Percentiles rank a stretch among this genome's conserved stretches.
These are phyloP conservation scores for Colletotrichum orbiculare DNA, from an alignment of 2,329 filamentous ascomycete genomes.

Conservation along the genomic window DNA sequence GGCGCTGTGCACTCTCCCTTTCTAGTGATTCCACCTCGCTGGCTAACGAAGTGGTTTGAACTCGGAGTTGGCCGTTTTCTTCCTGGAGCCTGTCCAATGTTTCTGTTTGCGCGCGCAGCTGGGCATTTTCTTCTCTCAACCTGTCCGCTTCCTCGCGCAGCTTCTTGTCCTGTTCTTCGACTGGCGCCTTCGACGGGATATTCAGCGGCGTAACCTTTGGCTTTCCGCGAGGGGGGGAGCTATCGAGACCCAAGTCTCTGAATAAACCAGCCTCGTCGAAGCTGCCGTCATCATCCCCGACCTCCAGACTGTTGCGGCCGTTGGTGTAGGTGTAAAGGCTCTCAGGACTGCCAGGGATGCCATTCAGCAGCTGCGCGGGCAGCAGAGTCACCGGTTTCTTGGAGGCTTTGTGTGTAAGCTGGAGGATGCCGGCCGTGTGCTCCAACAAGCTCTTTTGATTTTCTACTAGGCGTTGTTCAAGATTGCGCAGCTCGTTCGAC, in stretches of 20 bases:
- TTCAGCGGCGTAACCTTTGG: conserved; percentile 60
- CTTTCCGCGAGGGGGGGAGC: conserved; percentile 43
- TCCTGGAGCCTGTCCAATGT: conserved; percentile 44
- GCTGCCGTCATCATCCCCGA: conserved; percentile 65
- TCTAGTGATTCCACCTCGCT: conserved; percentile 51
- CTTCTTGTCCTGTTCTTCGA: conserved; percentile 63
- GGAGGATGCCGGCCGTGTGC: conserved; percentile 92
- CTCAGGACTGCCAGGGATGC: conserved; percentile 79
- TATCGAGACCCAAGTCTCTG: conserved; percentile 66
- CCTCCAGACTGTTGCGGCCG: conserved; percentile 68
- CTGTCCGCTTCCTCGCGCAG: conserved; percentile 60
- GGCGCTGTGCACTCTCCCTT: conserved; percentile 49
- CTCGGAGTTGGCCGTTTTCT: conserved; percentile 45
- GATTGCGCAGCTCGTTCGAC: conserved; percentile 79
- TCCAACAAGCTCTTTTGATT: conserved; percentile 82
- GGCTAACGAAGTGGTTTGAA: conserved; percentile 47
- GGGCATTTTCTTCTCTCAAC: conserved; percentile 59
- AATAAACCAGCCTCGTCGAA: conserved; percentile 86
- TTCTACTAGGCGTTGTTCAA: conserved; percentile 81
- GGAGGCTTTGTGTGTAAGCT: conserved; percentile 86
- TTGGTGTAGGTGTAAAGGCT: conserved; percentile 78
- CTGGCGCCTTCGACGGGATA: conserved; percentile 68
- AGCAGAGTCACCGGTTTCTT: conserved; percentile 59
- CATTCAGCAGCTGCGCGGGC: conserved; percentile 55
- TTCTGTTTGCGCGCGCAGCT: conserved; percentile 49